A percentile compares a stretch with the other conserved stretches of the same genome.
phyloP scores from a whole-genome alignment of 257 asterid species.

The Solanum stenotomum region DNA sequence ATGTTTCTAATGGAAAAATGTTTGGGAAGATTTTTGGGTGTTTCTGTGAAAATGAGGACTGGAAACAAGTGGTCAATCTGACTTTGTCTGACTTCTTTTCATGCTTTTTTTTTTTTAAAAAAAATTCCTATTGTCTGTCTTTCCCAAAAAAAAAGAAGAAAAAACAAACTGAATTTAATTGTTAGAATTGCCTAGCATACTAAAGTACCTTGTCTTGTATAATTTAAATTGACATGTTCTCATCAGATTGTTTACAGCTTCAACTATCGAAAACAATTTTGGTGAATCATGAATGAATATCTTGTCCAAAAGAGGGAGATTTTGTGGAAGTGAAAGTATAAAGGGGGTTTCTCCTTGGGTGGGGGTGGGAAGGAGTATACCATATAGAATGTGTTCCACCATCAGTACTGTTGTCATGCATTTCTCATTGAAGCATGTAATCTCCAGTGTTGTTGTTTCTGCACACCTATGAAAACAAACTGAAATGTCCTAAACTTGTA shows the following conservation, averaged over 20 bases:
- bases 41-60: not conserved
- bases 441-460: not conserved
- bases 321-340: not conserved
- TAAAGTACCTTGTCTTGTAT: not conserved
- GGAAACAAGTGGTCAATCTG: not conserved
- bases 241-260: not conserved
- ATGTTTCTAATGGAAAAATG: not conserved
- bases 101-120: not conserved
- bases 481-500: not conserved
- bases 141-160: not conserved
- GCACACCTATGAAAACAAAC: not conserved
- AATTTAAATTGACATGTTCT: not conserved
- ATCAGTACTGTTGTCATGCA: not conserved
- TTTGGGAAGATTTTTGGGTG: not conserved
- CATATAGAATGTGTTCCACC: not conserved
- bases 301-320: not conserved
- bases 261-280: too few species aligned
- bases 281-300: not conserved
- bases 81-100: not conserved
- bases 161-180: not conserved
- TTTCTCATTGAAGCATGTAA: not conserved
- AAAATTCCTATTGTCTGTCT: not conserved
- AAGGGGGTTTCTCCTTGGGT: not conserved
- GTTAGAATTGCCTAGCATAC: not conserved
- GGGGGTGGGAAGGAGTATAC: not conserved